Conservation (phyloP, 192 early-diverging fungal species). For the Coemansia sp. region DNA sequence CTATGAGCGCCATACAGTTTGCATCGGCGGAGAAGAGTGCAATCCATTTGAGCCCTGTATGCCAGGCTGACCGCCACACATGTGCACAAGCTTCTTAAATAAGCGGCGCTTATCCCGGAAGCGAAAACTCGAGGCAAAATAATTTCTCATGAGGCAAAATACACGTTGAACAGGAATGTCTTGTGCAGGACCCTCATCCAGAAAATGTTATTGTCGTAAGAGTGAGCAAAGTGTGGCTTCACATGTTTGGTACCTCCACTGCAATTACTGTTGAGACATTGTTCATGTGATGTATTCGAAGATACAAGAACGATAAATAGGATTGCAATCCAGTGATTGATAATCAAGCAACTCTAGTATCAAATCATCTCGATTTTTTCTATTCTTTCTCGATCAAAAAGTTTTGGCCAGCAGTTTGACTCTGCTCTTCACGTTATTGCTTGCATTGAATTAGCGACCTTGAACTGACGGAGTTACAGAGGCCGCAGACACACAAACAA, state of each 20-base stretch:
- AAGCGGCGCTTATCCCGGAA: neutral
- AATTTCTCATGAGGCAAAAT: neutral
- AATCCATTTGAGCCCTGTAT: neutral
- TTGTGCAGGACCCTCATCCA: neutral
- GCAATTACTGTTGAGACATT: neutral
- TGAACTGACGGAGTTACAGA: too few species aligned
- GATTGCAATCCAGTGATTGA: too few species aligned
- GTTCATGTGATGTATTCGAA: neutral
- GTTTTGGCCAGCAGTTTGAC: too few species aligned
- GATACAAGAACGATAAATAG: too few species aligned
- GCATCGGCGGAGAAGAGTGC: slow-evolving; percentile 3
- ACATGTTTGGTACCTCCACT: too few species aligned
- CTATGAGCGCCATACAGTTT: neutral
- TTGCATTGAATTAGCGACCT: too few species aligned
- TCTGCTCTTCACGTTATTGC: too few species aligned
- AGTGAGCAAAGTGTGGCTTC: too few species aligned
- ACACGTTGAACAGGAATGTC: neutral
- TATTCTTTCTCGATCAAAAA: too few species aligned
- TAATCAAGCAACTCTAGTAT: too few species aligned
- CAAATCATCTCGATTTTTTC: too few species aligned
- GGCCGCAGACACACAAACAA: neutral
- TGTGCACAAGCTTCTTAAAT: neutral
- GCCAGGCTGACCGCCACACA: neutral
- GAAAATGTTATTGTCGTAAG: neutral
- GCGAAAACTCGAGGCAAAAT: neutral